These are phyloP conservation scores for Blastocystis sp. DNA, from an alignment of 352 stramenopile species.

Conservation along the genomic window DNA sequence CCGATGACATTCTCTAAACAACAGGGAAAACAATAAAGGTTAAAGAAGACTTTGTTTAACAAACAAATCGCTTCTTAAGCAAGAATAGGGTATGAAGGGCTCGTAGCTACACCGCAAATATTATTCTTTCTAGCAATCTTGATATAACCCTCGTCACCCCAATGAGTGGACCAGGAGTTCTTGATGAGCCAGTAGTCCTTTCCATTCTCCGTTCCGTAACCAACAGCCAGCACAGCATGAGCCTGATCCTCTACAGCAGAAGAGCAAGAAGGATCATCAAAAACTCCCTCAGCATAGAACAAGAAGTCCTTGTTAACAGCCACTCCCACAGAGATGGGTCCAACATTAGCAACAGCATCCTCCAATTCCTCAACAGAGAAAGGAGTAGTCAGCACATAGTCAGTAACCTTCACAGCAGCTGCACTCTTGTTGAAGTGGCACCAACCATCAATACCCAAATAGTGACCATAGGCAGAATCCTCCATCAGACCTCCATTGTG, in stretches of 20 bases:
- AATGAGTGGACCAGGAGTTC: slow-evolving; percentile 88
- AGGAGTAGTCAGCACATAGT: slow-evolving; percentile 63
- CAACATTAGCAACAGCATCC: slow-evolving; percentile 78
- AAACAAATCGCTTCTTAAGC: slow-evolving; percentile 68
- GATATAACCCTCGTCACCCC: slow-evolving; percentile 87
- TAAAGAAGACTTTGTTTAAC: background rate
- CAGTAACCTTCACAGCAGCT: slow-evolving; percentile 74
- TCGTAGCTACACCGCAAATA: slow-evolving; percentile 87
- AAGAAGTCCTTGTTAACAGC: slow-evolving; percentile 81
- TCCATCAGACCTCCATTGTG: slow-evolving; percentile 73
- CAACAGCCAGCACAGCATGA: slow-evolving; percentile 85
- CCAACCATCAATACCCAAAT: slow-evolving; percentile 82
- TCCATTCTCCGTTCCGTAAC: slow-evolving; percentile 79
- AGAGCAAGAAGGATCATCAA: slow-evolving; percentile 82
- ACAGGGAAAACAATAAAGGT: background rate
- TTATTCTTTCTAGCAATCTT: slow-evolving; percentile 87
- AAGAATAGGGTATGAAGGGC: slow-evolving; percentile 80
- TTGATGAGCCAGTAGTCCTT: slow-evolving; percentile 90
- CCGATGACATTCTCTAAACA: background rate
- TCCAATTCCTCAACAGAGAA: slow-evolving; percentile 57
- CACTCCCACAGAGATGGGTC: slow-evolving; percentile 83
- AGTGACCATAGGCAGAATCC: slow-evolving; percentile 80
- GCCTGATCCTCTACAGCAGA: slow-evolving; percentile 84
- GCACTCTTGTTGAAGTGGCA: slow-evolving; percentile 80
- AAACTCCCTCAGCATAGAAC: slow-evolving; percentile 82